Base-by-base conservation (phyloP, 495 filamentous ascomycete species). In the Aspergillus biplanus region DNA sequence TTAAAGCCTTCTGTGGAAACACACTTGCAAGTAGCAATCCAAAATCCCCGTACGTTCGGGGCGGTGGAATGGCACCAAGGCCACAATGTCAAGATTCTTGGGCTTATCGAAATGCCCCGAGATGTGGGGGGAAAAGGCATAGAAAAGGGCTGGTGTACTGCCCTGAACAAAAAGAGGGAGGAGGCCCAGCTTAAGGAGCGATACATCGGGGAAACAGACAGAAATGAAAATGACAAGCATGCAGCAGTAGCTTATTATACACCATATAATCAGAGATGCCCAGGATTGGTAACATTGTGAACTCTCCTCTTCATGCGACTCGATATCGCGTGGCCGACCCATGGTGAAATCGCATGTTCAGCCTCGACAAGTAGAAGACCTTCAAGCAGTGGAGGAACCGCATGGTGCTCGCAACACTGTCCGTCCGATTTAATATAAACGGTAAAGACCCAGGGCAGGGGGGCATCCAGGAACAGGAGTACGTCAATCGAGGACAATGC, bases 21-120 rank as follows among this genome's bases (percentile, higher is more conserved):
- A 58, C 49, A 78, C 77, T 65, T 71, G 75, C 33, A 86, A 62
- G 62, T 86, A 86, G 62, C 83, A 85, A 52, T 86, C 79, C 39
- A 86, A 65, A 44, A 85, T 80, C 12, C 73, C 73, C 16, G 82
- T 82, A 6, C 71, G 73, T 62, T 80, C 73, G 65, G 73, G 71
- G 49, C 78, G 65, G 53, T 74, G 77, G 65, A 83, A 84, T 34
- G 83, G 83, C 27, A 86, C 77, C 49, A 85, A 62, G 16, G 76
- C 83, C 52, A 84, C 73, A 46, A 85, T 71, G 33, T 77, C 76
- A 31, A 85, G 67, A 4, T 70, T 75, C 9, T 64, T 56, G 4
- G 81, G 80, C 61, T 83, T 84, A 34, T 73, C 62, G 58, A 75
- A 78, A 58, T 69, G 64, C 5, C 62, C 69, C 8, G 67, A 67